Base-by-base conservation (phyloP, 2,329 filamentous ascomycete species). In the Fusarium austroafricanum region DNA sequence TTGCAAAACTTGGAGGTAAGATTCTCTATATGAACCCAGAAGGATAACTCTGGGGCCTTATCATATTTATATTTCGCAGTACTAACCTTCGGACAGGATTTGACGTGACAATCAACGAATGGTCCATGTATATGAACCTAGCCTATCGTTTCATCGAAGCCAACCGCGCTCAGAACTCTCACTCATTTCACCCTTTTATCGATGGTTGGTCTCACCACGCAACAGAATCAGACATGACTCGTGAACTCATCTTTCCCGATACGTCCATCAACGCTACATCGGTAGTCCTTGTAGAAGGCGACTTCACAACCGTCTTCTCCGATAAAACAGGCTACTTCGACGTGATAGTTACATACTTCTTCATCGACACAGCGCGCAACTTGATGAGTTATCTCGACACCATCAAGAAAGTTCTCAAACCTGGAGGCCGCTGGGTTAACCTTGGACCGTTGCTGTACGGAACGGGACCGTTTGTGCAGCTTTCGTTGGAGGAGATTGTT, bases 311-410 rank as follows among this genome's bases (percentile, higher is more conserved):
- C 1, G 76, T 68, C 4, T 82, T 82, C 61, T 43, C 47, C 40
- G 57, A 71, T 4, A 38, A 74, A 2, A 49, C 64, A 1, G 69
- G 71, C 1, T 50, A 67, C 6, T 88, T 80, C 71, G 85, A 88
- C 53, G 77, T 81, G 1, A 74, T 89, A 0, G 73, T 87, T 0
- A 87, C 86, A 0, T 81, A 87, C 42, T 89, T 88, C 75, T 88
- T 89, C 75, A 87, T 89, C 65, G 86, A 89, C 69, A 89, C 86
- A 0, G 86, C 86, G 0, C 80, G 85, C 1, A 88, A 88, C 54
- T 72, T 87, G 2, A 79, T 87, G 72, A 76, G 71, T 1, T 89
- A 88, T 61, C 77, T 88, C 8, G 84, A 88, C 35, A 86, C 81
- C 0, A 87, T 87, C 42, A 78, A 83, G 49, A 73, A 73, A 0